These are phyloP conservation scores for Tulasnella sp. DNA, from an alignment of 768 basidiomycete genomes.

Conservation along the genomic window DNA sequence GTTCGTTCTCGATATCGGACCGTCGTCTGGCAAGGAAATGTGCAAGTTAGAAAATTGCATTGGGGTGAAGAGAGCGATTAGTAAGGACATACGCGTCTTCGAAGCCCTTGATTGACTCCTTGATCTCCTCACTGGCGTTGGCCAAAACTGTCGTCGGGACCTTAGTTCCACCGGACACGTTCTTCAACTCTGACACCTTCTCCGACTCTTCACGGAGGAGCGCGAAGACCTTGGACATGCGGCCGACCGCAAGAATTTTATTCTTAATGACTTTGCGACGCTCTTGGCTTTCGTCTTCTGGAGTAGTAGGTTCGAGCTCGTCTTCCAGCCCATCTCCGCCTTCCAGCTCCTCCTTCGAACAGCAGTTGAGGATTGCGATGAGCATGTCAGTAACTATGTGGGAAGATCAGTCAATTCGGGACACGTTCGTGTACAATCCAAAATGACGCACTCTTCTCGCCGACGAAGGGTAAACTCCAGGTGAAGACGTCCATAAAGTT, in stretches of 20 bases:
- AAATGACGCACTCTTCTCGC: slow-evolving; percentile 77
- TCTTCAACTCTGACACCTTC: slow-evolving; percentile 94
- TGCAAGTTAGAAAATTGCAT: too few species aligned
- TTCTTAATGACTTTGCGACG: slow-evolving; percentile 92
- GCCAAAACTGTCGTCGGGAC: slow-evolving; percentile 82
- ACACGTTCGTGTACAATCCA: not conserved
- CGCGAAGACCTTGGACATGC: slow-evolving; percentile 91
- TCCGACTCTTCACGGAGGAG: slow-evolving; percentile 98
- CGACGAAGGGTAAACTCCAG: slow-evolving; percentile 97
- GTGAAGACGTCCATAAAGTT: slow-evolving; percentile 99
- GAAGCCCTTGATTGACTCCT: slow-evolving; percentile 87
- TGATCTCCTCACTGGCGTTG: slow-evolving; percentile 89
- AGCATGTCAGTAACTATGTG: slow-evolving; percentile 93
- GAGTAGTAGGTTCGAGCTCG: slow-evolving; percentile 28
- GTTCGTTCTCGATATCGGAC: slow-evolving; percentile 98
- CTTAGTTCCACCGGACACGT: slow-evolving; percentile 68
- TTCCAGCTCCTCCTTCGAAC: slow-evolving; percentile 93
- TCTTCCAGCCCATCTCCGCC: slow-evolving; percentile 48
- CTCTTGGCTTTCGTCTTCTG: slow-evolving; percentile 45
- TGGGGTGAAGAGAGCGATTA: too few species aligned
- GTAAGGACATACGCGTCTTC: slow-evolving; percentile 76
- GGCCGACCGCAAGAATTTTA: slow-evolving; percentile 91
- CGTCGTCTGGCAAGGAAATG: slow-evolving; percentile 58
- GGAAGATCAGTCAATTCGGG: not conserved
- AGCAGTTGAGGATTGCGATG: slow-evolving; percentile 91